phyloP scores from a whole-genome alignment of 148 eudicot species.

The Arbutus unedo region DNA sequence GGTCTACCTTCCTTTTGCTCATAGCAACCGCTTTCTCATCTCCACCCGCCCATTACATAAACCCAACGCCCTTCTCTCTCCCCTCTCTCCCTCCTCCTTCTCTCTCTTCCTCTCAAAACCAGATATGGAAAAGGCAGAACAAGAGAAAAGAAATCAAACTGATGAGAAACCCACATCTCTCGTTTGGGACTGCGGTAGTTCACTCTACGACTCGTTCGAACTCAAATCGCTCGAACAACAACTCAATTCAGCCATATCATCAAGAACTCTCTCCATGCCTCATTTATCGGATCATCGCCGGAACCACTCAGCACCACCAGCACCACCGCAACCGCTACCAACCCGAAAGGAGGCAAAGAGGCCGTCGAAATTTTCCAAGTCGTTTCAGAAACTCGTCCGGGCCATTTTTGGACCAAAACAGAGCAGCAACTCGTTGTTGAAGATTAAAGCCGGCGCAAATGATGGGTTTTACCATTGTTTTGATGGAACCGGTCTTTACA shows the following conservation, averaged over 20 bases:
- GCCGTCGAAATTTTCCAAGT: conserved; percentile 30
- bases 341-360: conserved; percentile 22
- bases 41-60: background rate
- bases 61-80: background rate
- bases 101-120: background rate
- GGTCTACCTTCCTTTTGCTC: background rate
- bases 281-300: conserved; percentile 46
- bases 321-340: background rate
- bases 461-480: conserved; percentile 29
- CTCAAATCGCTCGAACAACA: conserved; percentile 58
- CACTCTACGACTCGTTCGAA: conserved; percentile 89
- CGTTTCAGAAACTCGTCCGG: conserved; percentile 53
- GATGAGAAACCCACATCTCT: conserved; percentile 4
- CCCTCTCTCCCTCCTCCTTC: background rate
- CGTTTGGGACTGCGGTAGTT: conserved; percentile 78
- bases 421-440: conserved; percentile 3
- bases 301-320: conserved; percentile 10
- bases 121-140: background rate
- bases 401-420: conserved; percentile 45
- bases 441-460: conserved; percentile 15
- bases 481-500: conserved; percentile 44
- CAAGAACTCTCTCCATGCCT: conserved; percentile 82
- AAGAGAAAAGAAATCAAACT: background rate
- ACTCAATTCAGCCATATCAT: conserved; percentile 67
- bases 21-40: too few species aligned